Evolutionary conservation across 1,284 basidiomycete genomes (phyloP).

Genomic region (Cronartium quercuum): DNA sequence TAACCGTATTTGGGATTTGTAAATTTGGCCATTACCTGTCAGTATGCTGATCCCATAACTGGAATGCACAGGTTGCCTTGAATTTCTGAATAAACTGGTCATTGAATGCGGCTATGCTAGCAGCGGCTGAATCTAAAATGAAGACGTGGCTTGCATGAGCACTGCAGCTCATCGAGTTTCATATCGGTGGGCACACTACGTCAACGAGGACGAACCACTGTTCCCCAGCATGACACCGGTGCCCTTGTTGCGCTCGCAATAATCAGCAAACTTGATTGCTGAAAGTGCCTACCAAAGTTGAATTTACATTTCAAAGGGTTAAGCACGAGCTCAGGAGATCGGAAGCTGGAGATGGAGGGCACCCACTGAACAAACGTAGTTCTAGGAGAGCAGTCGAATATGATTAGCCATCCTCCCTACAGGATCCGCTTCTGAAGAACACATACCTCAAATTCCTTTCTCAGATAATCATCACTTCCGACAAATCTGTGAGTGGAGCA

Average conservation of each 20-base stretch:
- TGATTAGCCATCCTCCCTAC: not conserved
- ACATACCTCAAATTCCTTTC: conserved; percentile 75
- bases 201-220: conserved; percentile 41
- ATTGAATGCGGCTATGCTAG: conserved; percentile 62
- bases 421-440: conserved; percentile 27
- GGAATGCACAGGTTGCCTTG: conserved; percentile 71
- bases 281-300: conserved; percentile 54
- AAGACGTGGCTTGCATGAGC: not conserved
- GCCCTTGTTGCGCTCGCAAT: conserved; percentile 56
- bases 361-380: conserved; percentile 65
- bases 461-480: conserved; percentile 37
- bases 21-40: conserved; percentile 52
- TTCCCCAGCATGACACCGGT: conserved; percentile 53
- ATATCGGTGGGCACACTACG: too few species aligned
- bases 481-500: conserved; percentile 11
- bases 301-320: not conserved
- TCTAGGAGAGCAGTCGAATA: conserved; percentile 60
- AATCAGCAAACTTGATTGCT: conserved; percentile 79
- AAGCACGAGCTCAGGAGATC: not conserved
- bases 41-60: conserved; percentile 77
- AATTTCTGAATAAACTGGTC: conserved; percentile 76
- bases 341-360: not conserved
- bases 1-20: not conserved
- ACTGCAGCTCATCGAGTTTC: too few species aligned
- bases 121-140: conserved; percentile 33